Conservation (phyloP, 2,329 filamentous ascomycete genomes). For the Epichloe sp. region DNA sequence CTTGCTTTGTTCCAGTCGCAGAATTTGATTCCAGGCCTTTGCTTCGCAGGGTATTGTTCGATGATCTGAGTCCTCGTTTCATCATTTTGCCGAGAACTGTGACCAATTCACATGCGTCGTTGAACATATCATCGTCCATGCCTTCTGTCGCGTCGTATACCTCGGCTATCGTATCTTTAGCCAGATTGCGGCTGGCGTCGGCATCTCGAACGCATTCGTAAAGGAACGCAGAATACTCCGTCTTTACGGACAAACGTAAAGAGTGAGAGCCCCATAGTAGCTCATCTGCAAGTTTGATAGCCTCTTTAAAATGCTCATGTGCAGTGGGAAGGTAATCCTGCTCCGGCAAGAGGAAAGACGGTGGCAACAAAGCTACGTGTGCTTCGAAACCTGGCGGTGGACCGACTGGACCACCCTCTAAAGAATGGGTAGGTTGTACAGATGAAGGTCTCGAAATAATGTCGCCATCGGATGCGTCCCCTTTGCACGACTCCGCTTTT, state of each 20-base stretch:
- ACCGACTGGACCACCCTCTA: conserved; percentile 47
- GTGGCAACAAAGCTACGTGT: conserved; percentile 27
- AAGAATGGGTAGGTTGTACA: conserved; percentile 33
- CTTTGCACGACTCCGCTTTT: conserved; percentile 33
- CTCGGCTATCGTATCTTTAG: conserved; percentile 72
- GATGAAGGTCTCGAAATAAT: conserved; percentile 28
- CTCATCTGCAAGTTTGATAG: conserved; percentile 57
- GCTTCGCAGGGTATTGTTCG: conserved; percentile 19
- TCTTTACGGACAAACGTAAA: conserved; percentile 74
- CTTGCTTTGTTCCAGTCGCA: conserved; percentile 10
- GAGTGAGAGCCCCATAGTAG: conserved; percentile 82
- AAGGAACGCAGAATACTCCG: conserved; percentile 84
- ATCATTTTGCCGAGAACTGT: conserved; percentile 79
- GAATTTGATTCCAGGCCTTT: conserved; percentile 21
- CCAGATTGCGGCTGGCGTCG: conserved; percentile 61
- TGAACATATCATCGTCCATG: conserved; percentile 91
- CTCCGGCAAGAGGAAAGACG: conserved; percentile 68
- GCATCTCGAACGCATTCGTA: conserved; percentile 85
- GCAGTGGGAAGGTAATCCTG: conserved; percentile 75
- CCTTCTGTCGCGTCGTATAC: conserved; percentile 85
- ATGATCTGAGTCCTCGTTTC: conserved; percentile 50
- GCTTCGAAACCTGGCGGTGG: conserved; percentile 41
- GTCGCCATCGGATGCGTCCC: conserved; percentile 31
- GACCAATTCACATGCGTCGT: conserved; percentile 80
- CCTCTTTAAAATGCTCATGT: conserved; percentile 66